These are phyloP conservation scores for Ambrosiella beaveri DNA, from an alignment of 2,329 filamentous ascomycete species.

Conservation along the genomic window DNA sequence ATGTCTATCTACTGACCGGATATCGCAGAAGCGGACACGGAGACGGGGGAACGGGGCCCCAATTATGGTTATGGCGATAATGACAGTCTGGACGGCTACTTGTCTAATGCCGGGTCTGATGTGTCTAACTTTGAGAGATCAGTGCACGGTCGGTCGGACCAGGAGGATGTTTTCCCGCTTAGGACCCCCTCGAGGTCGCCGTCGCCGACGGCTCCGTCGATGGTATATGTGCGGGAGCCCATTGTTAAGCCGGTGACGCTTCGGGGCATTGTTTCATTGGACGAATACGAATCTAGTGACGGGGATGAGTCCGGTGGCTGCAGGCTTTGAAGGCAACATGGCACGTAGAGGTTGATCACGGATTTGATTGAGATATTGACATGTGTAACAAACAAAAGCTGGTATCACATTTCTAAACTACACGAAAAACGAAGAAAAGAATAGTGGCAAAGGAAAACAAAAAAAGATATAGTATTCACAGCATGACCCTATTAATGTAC, in stretches of 20 bases:
- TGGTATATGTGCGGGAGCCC: too few relatives aligned
- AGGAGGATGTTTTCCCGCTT: too few relatives aligned
- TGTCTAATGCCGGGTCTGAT: too few relatives aligned
- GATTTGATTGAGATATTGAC: not conserved
- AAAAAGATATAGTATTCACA: not conserved
- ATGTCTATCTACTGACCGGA: not conserved
- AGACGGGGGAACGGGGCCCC: not conserved
- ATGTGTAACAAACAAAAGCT: not conserved
- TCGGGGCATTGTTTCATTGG: too few relatives aligned
- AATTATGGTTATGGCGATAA: not conserved
- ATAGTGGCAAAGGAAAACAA: not conserved
- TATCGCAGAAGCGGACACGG: not conserved
- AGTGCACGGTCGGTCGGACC: too few relatives aligned
- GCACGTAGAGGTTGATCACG: not conserved
- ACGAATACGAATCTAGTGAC: not conserved
- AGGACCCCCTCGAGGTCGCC: too few relatives aligned
- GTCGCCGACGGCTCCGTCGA: too few relatives aligned
- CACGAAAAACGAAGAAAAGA: not conserved
- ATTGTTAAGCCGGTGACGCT: too few relatives aligned
- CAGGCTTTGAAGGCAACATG: not conserved
- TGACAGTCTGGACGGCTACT: too few relatives aligned
- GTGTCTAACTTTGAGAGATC: too few relatives aligned
- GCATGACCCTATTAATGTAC: not conserved
- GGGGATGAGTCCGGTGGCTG: not conserved
- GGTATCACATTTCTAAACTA: slow-evolving; percentile 1